Percentiles rank a stretch among this genome's conserved stretches.
phyloP scores from a whole-genome alignment of 2,329 filamentous ascomycete species.

The Diplodia sapinea region DNA sequence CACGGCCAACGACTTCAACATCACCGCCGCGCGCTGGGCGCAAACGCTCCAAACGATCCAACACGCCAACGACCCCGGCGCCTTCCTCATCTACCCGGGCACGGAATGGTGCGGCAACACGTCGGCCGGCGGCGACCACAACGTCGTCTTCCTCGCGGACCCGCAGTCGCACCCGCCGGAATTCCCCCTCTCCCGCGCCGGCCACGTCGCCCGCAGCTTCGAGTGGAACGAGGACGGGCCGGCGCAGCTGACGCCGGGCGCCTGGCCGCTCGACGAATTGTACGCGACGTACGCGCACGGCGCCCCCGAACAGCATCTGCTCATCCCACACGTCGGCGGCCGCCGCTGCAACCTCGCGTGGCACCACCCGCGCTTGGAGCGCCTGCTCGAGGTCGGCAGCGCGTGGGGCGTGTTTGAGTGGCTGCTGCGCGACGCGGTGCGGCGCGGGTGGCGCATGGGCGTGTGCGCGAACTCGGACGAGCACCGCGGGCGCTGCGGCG shows the following conservation, averaged over 20 bases:
- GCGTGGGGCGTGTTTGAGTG: constrained; percentile 48
- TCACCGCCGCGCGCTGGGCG: constrained; percentile 45
- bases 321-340: constrained; percentile 49
- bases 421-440: constrained; percentile 39
- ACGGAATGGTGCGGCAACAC: constrained; percentile 49
- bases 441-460: constrained; percentile 44
- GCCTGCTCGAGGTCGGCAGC: constrained; percentile 46
- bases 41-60: constrained; percentile 36
- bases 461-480: constrained; percentile 48
- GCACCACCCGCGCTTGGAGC: constrained; percentile 48
- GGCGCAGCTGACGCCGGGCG: constrained; percentile 41
- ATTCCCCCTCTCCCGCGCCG: constrained; percentile 43
- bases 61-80: constrained; percentile 37
- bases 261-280: constrained; percentile 48
- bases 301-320: constrained; percentile 41
- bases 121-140: constrained; percentile 42
- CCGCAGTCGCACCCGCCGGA: constrained; percentile 34
- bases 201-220: constrained; percentile 47
- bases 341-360: constrained; percentile 45
- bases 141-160: constrained; percentile 46
- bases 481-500: constrained; percentile 47
- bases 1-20: constrained; percentile 50
- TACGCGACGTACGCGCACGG: constrained; percentile 48
- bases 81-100: constrained; percentile 44
- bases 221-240: constrained; percentile 48